Percentiles rank a stretch among this genome's conserved stretches.
Conservation (phyloP, 192 early-diverging fungal genomes). For the Cladochytrium replicatum region DNA sequence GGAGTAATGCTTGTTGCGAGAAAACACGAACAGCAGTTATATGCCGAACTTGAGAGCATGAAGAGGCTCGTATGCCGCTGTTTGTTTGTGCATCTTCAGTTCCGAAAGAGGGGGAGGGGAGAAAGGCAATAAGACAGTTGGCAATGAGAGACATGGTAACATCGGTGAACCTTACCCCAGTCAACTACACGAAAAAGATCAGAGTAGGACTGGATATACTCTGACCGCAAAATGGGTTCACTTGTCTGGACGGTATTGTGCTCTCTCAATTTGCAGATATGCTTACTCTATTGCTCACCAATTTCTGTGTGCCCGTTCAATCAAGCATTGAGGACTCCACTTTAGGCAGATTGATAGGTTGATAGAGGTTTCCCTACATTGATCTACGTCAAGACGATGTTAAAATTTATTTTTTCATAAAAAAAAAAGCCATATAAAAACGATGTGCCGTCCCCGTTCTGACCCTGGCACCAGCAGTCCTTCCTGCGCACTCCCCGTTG, state of each 20-base stretch:
- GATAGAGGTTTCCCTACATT: too few species aligned
- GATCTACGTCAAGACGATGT: too few species aligned
- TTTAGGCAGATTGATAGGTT: constrained; percentile 8
- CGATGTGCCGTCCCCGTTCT: too few species aligned
- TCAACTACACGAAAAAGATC: background rate
- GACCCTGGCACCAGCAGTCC: too few species aligned
- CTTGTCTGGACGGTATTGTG: constrained; percentile 1
- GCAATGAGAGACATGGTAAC: background rate
- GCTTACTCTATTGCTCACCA: background rate
- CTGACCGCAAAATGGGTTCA: background rate
- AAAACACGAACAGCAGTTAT: background rate
- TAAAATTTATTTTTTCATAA: too few species aligned
- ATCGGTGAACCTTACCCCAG: background rate
- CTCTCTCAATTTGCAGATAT: background rate
- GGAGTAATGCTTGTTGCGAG: background rate
- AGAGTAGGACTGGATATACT: constrained; percentile 8
- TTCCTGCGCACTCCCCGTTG: too few species aligned
- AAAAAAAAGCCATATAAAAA: too few species aligned
- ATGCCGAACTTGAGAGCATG: background rate
- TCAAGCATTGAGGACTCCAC: constrained; percentile 1
- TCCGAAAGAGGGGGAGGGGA: too few species aligned
- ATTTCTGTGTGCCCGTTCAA: constrained; percentile 9
- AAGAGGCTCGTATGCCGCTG: background rate
- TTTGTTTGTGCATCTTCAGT: background rate
- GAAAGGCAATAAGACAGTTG: too few species aligned